These are phyloP conservation scores for Malassezia japonica DNA, from an alignment of 1,284 basidiomycete species.

Conservation along the genomic window DNA sequence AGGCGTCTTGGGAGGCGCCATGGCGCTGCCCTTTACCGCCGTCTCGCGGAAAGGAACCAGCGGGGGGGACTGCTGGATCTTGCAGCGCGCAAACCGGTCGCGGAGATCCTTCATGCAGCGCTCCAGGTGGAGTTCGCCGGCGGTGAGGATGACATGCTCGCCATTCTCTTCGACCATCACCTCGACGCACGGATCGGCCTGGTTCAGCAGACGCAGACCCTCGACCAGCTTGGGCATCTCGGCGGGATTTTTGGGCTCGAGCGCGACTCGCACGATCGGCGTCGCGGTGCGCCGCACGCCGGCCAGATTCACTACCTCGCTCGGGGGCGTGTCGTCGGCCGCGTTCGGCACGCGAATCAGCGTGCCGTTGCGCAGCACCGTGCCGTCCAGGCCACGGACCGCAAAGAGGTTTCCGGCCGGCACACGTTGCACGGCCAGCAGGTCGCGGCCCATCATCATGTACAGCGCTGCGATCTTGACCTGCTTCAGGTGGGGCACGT, in stretches of 20 bases:
- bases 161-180: constrained; percentile 93
- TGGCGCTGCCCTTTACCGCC: constrained; percentile 62
- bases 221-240: constrained; percentile 84
- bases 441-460: constrained; percentile 94
- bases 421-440: constrained; percentile 71
- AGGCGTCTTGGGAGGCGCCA: constrained; percentile 70
- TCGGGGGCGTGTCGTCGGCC: neutral
- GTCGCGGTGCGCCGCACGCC: constrained; percentile 50
- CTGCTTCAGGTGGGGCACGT: constrained; percentile 58
- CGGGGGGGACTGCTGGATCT: constrained; percentile 84
- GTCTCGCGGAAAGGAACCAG: constrained; percentile 98
- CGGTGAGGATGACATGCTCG: constrained; percentile 92
- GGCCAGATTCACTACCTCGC: constrained; percentile 35
- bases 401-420: constrained; percentile 95
- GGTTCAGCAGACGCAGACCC: constrained; percentile 79
- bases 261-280: constrained; percentile 88
- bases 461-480: constrained; percentile 70
- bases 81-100: constrained; percentile 84
- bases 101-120: constrained; percentile 88
- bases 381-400: constrained; percentile 77
- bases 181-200: constrained; percentile 94
- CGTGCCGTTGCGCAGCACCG: constrained; percentile 82
- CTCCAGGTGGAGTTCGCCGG: constrained; percentile 94
- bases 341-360: constrained; percentile 47
- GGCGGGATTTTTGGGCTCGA: constrained; percentile 73